Percentiles rank a stretch among this genome's conserved stretches.
Evolutionary conservation across 164 flowering plant genomes (phyloP).

Genomic region (Hamamelis virginiana): DNA sequence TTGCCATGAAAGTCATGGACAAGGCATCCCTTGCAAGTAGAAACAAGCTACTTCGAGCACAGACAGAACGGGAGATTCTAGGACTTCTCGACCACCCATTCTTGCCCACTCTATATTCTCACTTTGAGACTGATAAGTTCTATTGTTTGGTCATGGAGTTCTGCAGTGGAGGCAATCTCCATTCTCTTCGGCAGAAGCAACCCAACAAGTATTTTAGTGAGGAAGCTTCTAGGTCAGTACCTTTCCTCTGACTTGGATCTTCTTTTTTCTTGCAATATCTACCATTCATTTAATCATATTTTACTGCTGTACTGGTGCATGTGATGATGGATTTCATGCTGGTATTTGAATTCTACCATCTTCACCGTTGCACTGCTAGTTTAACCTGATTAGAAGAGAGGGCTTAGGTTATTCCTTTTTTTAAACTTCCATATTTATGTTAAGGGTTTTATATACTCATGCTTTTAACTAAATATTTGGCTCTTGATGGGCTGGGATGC

Average conservation of each 20-base stretch:
- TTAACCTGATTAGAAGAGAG: no score
- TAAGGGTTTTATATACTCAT: no score
- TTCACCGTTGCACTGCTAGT: no score
- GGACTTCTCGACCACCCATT: constrained; percentile 79
- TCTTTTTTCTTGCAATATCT: not conserved
- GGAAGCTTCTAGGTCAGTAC: constrained; percentile 62
- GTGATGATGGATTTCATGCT: no score
- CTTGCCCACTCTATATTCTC: constrained; percentile 68
- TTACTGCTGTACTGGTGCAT: not conserved
- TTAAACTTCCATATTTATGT: no score
- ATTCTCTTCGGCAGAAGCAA: constrained; percentile 75
- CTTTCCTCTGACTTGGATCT: not conserved
- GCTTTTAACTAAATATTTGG: no score
- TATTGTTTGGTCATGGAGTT: constrained; percentile 86
- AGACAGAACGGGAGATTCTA: constrained; percentile 78
- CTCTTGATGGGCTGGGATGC: no score
- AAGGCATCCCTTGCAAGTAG: constrained; percentile 66
- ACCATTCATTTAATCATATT: not conserved
- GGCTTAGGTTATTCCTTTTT: no score
- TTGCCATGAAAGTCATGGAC: constrained; percentile 89
- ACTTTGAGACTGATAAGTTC: constrained; percentile 77
- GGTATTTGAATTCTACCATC: no score
- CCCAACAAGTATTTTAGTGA: constrained; percentile 69
- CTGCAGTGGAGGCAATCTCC: constrained; percentile 85
- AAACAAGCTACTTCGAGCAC: constrained; percentile 68